phyloP scores from a whole-genome alignment of 129 eudicot genomes.

The Lactuca saligna region DNA sequence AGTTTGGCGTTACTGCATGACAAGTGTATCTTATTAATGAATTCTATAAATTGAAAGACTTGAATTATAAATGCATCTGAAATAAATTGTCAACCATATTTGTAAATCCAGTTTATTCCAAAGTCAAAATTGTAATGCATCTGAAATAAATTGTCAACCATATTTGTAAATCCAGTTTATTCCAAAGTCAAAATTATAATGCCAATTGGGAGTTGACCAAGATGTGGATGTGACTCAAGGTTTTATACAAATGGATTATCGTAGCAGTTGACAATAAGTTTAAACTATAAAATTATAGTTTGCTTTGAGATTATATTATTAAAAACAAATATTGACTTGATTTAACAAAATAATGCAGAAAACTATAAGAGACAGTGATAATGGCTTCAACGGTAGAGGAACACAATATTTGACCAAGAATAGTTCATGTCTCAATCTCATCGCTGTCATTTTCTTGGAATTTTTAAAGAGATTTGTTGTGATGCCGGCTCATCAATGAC shows the following conservation, averaged over 20 bases:
- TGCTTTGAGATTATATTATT: neutral
- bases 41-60: slow-evolving; percentile 13
- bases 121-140: slow-evolving; percentile 21
- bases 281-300: slow-evolving; percentile 5
- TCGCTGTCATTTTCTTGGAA: slow-evolving; percentile 20
- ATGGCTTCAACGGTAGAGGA: neutral
- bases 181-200: slow-evolving; percentile 24
- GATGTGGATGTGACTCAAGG: slow-evolving; percentile 12
- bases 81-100: slow-evolving; percentile 30
- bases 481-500: slow-evolving; percentile 15
- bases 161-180: slow-evolving; percentile 26
- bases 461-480: slow-evolving; percentile 16
- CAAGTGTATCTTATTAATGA: slow-evolving; percentile 27
- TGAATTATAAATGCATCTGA: slow-evolving; percentile 1
- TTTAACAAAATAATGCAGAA: neutral
- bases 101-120: slow-evolving; percentile 23
- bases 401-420: neutral
- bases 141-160: slow-evolving; percentile 22
- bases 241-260: neutral
- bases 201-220: slow-evolving; percentile 28
- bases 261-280: slow-evolving; percentile 22
- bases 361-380: neutral
- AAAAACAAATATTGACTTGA: neutral
- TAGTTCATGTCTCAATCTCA: slow-evolving; percentile 4
- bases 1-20: neutral